phyloP scores from a whole-genome alignment of 1,284 basidiomycete genomes.

The Inonotus hispidus region DNA sequence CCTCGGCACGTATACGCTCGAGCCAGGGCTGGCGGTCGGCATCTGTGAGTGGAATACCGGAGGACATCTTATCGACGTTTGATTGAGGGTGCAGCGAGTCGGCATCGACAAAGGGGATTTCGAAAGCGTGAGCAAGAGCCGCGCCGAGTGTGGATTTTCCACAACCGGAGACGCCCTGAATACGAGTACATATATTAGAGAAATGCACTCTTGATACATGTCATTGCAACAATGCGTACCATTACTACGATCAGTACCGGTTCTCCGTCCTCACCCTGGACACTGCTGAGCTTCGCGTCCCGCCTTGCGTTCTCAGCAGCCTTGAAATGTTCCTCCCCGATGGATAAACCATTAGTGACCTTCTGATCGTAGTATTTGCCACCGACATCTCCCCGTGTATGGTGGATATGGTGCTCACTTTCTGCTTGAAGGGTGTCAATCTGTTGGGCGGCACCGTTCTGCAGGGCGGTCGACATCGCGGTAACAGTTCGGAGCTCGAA shows the following conservation, averaged over 20 bases:
- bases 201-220: background rate
- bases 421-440: background rate
- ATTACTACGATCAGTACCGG: conserved; percentile 42
- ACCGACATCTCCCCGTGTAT: conserved; percentile 12
- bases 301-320: conserved; percentile 1
- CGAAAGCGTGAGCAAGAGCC: conserved; percentile 56
- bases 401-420: conserved; percentile 7
- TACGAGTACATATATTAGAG: background rate
- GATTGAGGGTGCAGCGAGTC: conserved; percentile 81
- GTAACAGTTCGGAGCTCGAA: background rate
- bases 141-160: conserved; percentile 87
- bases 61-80: conserved; percentile 88
- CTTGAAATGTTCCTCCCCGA: background rate
- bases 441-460: background rate
- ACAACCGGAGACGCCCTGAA: conserved; percentile 71
- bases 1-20: conserved; percentile 61
- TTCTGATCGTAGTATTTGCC: conserved; percentile 8
- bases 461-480: background rate
- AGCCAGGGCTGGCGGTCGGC: conserved; percentile 88
- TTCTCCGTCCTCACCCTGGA: background rate
- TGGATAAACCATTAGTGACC: background rate
- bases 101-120: conserved; percentile 80
- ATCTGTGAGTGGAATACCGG: conserved; percentile 76
- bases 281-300: background rate
- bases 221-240: conserved; percentile 27